Base-by-base conservation (phyloP, 148 eudicot species). In the Chenopodium quinoa region DNA sequence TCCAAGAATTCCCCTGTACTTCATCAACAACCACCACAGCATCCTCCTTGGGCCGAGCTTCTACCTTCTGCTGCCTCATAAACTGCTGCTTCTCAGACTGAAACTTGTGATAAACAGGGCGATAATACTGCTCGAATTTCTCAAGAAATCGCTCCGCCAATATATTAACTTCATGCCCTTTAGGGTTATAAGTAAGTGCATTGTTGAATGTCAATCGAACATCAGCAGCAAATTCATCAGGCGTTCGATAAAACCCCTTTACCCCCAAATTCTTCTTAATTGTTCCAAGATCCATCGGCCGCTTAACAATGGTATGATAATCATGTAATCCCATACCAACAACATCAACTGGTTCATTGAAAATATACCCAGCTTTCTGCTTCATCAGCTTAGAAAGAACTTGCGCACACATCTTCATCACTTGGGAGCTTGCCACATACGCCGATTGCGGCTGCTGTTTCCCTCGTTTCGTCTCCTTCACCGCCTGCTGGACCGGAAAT, bases 111-210 rank as follows among this genome's bases (percentile, higher is more conserved):
- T 82, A 78, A 37, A 94, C 84, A 0, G 94, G 92, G 31, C 81
- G 76, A 72, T 85, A 94, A 84, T 86, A 64, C 40, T 87, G 87
- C 86, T 94, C 97, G 46, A 94, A 94, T 71, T 81, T 83, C 4
- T 50, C 85, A 6, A 94, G 69, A 63, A 89, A 76, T 77, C 75
- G 74, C 79, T 84, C 88, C 9, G 98, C 98, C 85, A 88, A 76
- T 11, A 37, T 80, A 73, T 92, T 85, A 76, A 94, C 97, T 40
- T 91, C 91, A 56, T 94, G 94, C 0, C 89, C 89, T 75, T 90
- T 88, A 0, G 98, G 98, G 46, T 94, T 94, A 80, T 94, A 94
- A 82, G 86, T 34, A 78, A 94, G 63, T 0, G 98, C 98, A 84
- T 94, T 94, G 56, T 87, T 86, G 40, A 92, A 94, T 0, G 93